phyloP scores from a whole-genome alignment of 2,329 filamentous ascomycete species.

The Emydomyces testavorans region DNA sequence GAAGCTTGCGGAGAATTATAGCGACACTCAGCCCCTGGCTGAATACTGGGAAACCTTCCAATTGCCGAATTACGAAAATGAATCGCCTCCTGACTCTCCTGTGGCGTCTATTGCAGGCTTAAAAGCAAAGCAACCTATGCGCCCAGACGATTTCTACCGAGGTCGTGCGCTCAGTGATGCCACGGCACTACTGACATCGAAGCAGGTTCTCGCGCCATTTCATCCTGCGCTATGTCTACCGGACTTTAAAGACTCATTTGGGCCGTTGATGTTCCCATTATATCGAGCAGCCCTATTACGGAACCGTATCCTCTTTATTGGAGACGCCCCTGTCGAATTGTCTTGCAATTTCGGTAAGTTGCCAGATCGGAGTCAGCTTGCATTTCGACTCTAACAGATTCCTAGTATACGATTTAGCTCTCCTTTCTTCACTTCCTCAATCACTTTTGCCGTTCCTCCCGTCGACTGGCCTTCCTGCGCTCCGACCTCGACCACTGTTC shows the following conservation, averaged over 20 bases:
- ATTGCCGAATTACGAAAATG: conserved; percentile 29
- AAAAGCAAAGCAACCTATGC: conserved; percentile 41
- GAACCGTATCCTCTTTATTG: conserved; percentile 78
- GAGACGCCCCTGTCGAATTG: conserved; percentile 71
- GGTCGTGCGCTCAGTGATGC: conserved; percentile 34
- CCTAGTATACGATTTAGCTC: conserved; percentile 82
- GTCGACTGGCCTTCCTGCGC: conserved; percentile 47
- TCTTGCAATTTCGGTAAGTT: conserved; percentile 75
- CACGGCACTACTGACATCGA: conserved; percentile 31
- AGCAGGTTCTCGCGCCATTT: conserved; percentile 56
- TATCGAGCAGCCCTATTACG: conserved; percentile 76
- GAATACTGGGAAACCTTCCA: conserved; percentile 60
- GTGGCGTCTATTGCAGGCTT: conserved; percentile 42
- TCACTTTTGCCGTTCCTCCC: conserved; percentile 60
- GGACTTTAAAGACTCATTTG: conserved; percentile 67
- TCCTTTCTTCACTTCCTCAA: conserved; percentile 76
- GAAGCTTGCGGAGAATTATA: conserved; percentile 52
- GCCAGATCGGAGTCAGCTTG: background rate
- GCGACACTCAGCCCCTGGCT: conserved; percentile 54
- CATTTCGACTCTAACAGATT: conserved; percentile 18
- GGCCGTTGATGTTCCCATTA: conserved; percentile 82
- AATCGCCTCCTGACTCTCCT: conserved; percentile 37
- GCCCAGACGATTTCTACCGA: conserved; percentile 35
- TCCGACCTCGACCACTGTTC: conserved; percentile 69
- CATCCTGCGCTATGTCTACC: conserved; percentile 81